These are phyloP conservation scores for Suillus lakei DNA, from an alignment of 768 basidiomycete species.

Conservation along the genomic window DNA sequence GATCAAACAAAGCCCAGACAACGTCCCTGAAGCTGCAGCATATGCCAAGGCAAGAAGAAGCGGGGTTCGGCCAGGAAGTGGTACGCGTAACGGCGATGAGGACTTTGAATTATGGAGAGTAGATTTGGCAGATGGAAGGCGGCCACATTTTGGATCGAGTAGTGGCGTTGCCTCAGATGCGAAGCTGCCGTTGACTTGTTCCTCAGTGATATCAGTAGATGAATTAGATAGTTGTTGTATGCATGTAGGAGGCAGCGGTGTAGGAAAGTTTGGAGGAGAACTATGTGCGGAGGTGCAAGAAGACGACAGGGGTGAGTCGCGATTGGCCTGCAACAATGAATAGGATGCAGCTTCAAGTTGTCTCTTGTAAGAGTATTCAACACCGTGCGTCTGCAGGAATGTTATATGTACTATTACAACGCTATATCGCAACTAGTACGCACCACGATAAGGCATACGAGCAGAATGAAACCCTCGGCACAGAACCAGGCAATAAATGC, in stretches of 20 bases:
- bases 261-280: conserved; percentile 42
- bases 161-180: conserved; percentile 61
- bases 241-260: conserved; percentile 31
- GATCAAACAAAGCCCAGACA: conserved; percentile 90
- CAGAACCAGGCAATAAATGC: conserved; percentile 85
- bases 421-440: conserved; percentile 33
- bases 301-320: conserved; percentile 9
- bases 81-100: conserved; percentile 31
- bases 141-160: conserved; percentile 45
- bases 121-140: conserved; percentile 35
- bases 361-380: conserved; percentile 65
- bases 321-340: conserved; percentile 11
- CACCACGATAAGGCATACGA: conserved; percentile 66
- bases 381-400: conserved; percentile 65
- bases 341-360: conserved; percentile 25
- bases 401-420: conserved; percentile 1
- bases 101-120: conserved; percentile 33
- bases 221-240: conserved; percentile 37
- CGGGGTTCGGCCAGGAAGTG: conserved; percentile 47
- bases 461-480: conserved; percentile 62
- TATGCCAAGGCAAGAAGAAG: conserved; percentile 81
- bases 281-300: conserved; percentile 32
- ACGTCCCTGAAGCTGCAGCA: conserved; percentile 84
- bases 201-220: conserved; percentile 41
- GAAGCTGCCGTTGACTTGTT: conserved; percentile 30